These are phyloP conservation scores for Lepidium didymum DNA, from an alignment of 345 rosid genomes.

Conservation along the genomic window DNA sequence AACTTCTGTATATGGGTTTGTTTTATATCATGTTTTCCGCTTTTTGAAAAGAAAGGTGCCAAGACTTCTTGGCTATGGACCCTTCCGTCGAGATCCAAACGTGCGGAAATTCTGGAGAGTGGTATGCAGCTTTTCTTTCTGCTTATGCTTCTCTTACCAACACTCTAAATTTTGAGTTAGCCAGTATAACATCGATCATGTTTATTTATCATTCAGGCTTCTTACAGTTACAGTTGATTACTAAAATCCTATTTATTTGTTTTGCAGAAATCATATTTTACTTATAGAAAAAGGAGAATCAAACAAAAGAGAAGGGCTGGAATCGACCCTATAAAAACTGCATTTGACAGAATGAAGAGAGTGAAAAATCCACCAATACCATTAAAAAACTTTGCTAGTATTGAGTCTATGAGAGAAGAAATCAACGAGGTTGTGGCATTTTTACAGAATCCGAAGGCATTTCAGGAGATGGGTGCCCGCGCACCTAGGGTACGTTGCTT, in stretches of 20 bases:
- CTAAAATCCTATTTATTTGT: neutral
- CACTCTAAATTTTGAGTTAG: neutral
- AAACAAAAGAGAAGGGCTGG: conserved; percentile 72
- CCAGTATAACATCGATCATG: neutral
- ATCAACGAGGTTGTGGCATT: conserved; percentile 94
- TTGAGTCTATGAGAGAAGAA: conserved; percentile 96
- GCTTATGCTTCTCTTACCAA: conserved; percentile 1
- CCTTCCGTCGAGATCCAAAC: conserved; percentile 66
- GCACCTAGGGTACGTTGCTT: conserved; percentile 76
- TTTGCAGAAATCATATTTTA: conserved; percentile 68
- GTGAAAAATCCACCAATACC: conserved; percentile 96
- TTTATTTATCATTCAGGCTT: conserved; percentile 14
- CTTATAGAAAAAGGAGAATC: conserved; percentile 46
- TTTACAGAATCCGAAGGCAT: conserved; percentile 85
- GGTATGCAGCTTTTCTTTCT: conserved; percentile 40
- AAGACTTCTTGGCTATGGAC: conserved; percentile 73
- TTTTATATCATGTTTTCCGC: conserved; percentile 52
- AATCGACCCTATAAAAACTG: conserved; percentile 75
- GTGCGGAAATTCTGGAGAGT: conserved; percentile 63
- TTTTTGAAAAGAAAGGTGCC: conserved; percentile 71
- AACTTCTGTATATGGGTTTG: conserved; percentile 48
- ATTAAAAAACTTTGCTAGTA: conserved; percentile 76
- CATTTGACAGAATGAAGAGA: conserved; percentile 94
- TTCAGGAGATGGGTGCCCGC: conserved; percentile 92
- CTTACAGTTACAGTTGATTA: neutral